These are phyloP conservation scores for Tuber calosporum DNA, from an alignment of 495 filamentous ascomycete species.

Conservation along the genomic window DNA sequence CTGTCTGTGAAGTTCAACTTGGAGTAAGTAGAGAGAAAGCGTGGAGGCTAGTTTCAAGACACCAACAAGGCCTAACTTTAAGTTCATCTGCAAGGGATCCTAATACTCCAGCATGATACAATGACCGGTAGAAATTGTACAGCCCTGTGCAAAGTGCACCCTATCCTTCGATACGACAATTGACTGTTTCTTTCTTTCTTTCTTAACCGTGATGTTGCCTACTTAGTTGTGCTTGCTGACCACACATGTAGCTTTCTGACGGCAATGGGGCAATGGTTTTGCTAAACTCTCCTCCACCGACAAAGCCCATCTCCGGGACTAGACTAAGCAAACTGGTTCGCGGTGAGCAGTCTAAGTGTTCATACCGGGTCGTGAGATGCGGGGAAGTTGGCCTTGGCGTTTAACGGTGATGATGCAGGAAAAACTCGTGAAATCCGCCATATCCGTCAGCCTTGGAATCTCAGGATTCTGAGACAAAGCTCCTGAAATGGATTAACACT, in stretches of 20 bases:
- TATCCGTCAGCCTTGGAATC: too few relatives aligned
- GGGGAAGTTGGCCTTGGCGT: background rate
- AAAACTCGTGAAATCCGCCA: too few relatives aligned
- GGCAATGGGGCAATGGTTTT: background rate
- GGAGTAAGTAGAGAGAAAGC: too few relatives aligned
- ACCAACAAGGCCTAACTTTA: too few relatives aligned
- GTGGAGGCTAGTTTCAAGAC: too few relatives aligned
- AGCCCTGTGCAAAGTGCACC: background rate
- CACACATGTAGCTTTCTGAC: background rate
- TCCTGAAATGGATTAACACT: too few relatives aligned
- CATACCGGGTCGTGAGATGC: background rate
- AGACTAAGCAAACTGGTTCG: background rate
- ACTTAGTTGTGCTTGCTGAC: background rate
- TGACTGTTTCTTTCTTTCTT: background rate
- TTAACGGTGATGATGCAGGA: background rate
- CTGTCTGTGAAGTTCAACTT: too few relatives aligned
- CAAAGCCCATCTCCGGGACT: background rate
- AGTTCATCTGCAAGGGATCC: background rate
- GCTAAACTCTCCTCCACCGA: background rate
- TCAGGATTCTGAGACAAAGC: too few relatives aligned
- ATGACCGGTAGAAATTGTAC: background rate
- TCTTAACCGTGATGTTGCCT: background rate
- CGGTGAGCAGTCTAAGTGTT: background rate
- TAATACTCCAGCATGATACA: too few relatives aligned
- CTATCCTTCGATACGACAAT: background rate